Evolutionary conservation across 805 yeast species (phyloP).

Genomic region (Metschnikowia arizonensis): DNA sequence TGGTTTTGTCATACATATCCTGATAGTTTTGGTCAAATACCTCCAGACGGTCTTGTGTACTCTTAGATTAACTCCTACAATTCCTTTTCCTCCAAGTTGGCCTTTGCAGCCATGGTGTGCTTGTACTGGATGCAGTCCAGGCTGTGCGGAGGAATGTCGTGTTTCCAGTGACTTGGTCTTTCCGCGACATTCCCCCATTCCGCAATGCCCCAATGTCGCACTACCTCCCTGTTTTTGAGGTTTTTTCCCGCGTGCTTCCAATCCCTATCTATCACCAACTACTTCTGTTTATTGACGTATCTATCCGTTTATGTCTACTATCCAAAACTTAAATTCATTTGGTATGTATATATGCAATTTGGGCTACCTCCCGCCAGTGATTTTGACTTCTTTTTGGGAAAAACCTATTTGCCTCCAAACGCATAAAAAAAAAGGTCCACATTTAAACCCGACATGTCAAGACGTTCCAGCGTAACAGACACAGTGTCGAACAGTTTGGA

Average conservation of each 20-base stretch:
- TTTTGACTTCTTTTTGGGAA: neutral
- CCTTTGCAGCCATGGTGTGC: too few relatives aligned
- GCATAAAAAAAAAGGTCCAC: neutral
- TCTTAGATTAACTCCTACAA: too few relatives aligned
- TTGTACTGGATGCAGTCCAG: neutral
- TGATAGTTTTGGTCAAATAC: too few relatives aligned
- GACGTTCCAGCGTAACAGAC: too few relatives aligned
- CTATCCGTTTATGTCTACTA: constrained; percentile 64
- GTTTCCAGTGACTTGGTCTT: neutral
- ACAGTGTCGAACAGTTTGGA: too few relatives aligned
- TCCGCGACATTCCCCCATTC: constrained; percentile 3
- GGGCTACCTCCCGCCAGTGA: neutral
- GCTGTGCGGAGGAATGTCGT: neutral
- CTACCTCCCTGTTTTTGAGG: neutral
- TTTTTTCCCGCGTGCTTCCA: constrained; percentile 1
- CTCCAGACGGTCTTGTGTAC: too few relatives aligned
- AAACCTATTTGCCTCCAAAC: neutral
- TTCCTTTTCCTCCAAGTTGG: too few relatives aligned
- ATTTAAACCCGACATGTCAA: too few relatives aligned
- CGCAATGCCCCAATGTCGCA: constrained; percentile 3
- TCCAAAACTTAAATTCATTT: constrained; percentile 83
- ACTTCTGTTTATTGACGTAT: constrained; percentile 13
- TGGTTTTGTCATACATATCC: too few relatives aligned
- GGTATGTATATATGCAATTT: constrained; percentile 37
- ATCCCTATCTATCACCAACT: constrained; percentile 7